Base-by-base conservation (phyloP, 2,329 filamentous ascomycete species). In the Xylaria sp. region DNA sequence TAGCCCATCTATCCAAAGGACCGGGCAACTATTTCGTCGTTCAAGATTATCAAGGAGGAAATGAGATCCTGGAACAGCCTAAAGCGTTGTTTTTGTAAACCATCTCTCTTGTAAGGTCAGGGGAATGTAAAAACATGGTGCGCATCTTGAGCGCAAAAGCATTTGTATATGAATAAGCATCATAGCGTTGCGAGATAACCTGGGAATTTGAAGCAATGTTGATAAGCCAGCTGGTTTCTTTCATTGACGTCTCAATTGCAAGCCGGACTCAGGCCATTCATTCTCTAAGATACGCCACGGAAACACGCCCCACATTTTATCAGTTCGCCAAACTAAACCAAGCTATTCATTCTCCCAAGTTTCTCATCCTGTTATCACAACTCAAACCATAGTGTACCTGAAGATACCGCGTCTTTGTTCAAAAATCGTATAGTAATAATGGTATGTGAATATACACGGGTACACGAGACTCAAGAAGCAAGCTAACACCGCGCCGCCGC, bases 401-500 rank as follows among this genome's bases (percentile, higher is more conserved):
- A 40, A 20, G 33, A 26, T 23, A n/a, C 5, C 9, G 33, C 51
- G 4, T 26, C 13, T 3, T 28, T 26, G 1, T 28, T 17, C 0
- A 7, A 28, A 4, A 17, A 28, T 1, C 23, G 6, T 28, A 28
- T 5, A 28, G 17, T 58, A 10, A 42, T 10, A 6, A 66, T 61
- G 58, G 64, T 58, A 57, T 46, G 58, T 44, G 48, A 40, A 33
- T 9, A 33, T 9, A 23, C 4, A 23, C 23, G 40, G 42, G 26
- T 15, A 10, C 11, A 4, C 54, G 13, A 17, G 23, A 59, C 28
- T 28, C 5, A 10, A 51, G 11, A 49, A 49, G 7, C 40, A 36
- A 54, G 31, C 57, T 64, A 65, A 64, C 54, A 53, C 20, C 9
- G 11, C 51, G 13, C 28, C 56, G 42, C 42, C 69, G 38, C 75